Conservation (phyloP, 306 rosid genomes). For the Rosa chinensis region DNA sequence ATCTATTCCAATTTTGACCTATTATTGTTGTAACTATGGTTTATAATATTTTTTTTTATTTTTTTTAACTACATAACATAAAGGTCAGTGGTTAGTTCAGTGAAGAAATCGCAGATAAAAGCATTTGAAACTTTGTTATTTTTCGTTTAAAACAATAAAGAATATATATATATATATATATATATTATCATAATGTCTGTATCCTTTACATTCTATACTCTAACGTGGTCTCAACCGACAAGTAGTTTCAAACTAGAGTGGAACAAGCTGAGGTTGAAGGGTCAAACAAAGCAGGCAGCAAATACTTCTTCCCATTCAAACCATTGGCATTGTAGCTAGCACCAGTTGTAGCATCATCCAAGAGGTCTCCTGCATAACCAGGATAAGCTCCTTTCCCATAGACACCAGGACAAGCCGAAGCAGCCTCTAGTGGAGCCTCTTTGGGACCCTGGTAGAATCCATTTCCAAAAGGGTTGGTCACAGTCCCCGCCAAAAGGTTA, state of each 20-base stretch:
- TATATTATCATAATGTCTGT: background rate
- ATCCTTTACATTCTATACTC: background rate
- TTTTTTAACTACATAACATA: too few species aligned
- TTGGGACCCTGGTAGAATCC: slow-evolving; percentile 69
- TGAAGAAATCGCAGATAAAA: too few species aligned
- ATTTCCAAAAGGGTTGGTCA: slow-evolving; percentile 69
- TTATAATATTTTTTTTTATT: too few species aligned
- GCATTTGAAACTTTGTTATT: background rate
- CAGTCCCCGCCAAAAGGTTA: too few species aligned
- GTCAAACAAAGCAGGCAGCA: slow-evolving; percentile 60
- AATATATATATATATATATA: too few species aligned
- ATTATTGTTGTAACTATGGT: too few species aligned
- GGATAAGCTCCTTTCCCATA: slow-evolving; percentile 75
- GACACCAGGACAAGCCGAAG: slow-evolving; percentile 58
- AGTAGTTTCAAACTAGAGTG: slow-evolving; percentile 35
- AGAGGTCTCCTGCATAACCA: slow-evolving; percentile 58
- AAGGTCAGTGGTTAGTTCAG: too few species aligned
- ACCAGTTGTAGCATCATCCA: slow-evolving; percentile 51
- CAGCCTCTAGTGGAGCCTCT: slow-evolving; percentile 72
- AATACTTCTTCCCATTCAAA: slow-evolving; percentile 42
- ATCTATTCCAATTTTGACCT: too few species aligned
- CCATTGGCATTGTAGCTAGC: slow-evolving; percentile 70
- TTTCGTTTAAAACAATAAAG: background rate
- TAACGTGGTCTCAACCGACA: background rate
- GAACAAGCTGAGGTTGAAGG: slow-evolving; percentile 59